These are phyloP conservation scores for Flaveria floridana DNA, from an alignment of 140 eudicot species.

Conservation along the genomic window DNA sequence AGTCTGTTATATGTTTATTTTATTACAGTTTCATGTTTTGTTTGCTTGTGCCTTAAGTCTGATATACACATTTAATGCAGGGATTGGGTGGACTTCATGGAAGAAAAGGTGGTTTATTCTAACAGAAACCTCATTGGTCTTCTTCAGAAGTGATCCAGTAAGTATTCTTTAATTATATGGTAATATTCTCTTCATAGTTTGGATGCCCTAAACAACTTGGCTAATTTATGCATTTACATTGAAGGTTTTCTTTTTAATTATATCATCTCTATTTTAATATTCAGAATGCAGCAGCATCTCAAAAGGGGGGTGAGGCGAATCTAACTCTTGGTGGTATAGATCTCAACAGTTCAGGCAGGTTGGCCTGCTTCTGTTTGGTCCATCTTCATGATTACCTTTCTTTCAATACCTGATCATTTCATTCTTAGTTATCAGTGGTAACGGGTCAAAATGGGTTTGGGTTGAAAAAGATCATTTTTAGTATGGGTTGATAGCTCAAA, in stretches of 20 bases:
- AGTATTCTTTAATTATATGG: constrained; percentile 32
- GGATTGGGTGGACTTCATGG: constrained; percentile 99
- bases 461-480: background rate
- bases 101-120: constrained; percentile 93
- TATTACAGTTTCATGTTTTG: background rate
- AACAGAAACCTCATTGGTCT: constrained; percentile 86
- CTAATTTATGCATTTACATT: background rate
- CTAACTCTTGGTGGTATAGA: constrained; percentile 98
- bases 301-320: constrained; percentile 76
- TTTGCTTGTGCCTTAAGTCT: background rate
- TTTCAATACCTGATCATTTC: background rate
- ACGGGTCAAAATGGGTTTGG: background rate
- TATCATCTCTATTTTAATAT: constrained; percentile 21
- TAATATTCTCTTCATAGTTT: background rate
- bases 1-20: constrained; percentile 1
- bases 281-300: constrained; percentile 72
- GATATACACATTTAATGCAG: constrained; percentile 39
- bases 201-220: background rate
- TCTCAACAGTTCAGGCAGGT: constrained; percentile 99
- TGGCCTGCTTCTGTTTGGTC: constrained; percentile 37
- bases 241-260: background rate
- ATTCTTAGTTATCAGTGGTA: background rate
- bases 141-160: constrained; percentile 92
- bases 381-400: background rate
- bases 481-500: background rate